These are phyloP conservation scores for Phytophthora fragariae DNA, from an alignment of 352 stramenopile species.

Conservation along the genomic window DNA sequence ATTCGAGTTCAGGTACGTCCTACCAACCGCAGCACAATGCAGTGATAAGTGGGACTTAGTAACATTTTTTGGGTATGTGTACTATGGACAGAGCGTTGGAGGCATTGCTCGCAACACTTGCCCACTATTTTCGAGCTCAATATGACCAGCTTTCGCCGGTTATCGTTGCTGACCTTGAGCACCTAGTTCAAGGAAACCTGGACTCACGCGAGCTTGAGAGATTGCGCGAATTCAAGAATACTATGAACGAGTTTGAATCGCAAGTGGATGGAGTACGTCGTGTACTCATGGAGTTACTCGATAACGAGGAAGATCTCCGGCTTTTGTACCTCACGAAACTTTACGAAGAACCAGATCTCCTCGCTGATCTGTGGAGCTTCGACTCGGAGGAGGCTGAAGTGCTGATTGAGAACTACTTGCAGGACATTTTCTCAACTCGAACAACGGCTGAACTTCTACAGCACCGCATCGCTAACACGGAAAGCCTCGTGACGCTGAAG, in stretches of 20 bases:
- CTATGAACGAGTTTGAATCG: slow-evolving; percentile 66
- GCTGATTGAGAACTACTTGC: slow-evolving; percentile 74
- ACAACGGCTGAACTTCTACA: slow-evolving; percentile 69
- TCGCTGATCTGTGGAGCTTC: slow-evolving; percentile 60
- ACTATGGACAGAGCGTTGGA: slow-evolving; percentile 32
- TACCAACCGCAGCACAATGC: too few relatives aligned
- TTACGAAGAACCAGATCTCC: slow-evolving; percentile 49
- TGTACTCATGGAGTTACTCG: slow-evolving; percentile 61
- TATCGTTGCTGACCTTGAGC: slow-evolving; percentile 52
- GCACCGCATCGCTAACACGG: slow-evolving; percentile 70
- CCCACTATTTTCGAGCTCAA: slow-evolving; percentile 49
- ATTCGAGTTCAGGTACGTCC: slow-evolving; percentile 66
- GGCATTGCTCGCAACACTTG: slow-evolving; percentile 52
- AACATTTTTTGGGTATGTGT: not conserved
- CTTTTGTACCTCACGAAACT: slow-evolving; percentile 69
- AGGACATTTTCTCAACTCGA: slow-evolving; percentile 75
- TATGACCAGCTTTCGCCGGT: slow-evolving; percentile 47
- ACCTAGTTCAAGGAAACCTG: slow-evolving; percentile 48
- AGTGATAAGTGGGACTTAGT: not conserved
- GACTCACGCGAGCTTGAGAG: slow-evolving; percentile 53
- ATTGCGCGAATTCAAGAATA: slow-evolving; percentile 66
- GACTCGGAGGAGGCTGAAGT: slow-evolving; percentile 74
- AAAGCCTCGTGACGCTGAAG: slow-evolving; percentile 74
- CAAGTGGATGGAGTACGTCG: slow-evolving; percentile 62
- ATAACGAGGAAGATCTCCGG: slow-evolving; percentile 67